A percentile compares a stretch with the other conserved stretches of the same genome.
Conservation (phyloP, 2,329 filamentous ascomycete species). For the Paecilomyces fulvus region DNA sequence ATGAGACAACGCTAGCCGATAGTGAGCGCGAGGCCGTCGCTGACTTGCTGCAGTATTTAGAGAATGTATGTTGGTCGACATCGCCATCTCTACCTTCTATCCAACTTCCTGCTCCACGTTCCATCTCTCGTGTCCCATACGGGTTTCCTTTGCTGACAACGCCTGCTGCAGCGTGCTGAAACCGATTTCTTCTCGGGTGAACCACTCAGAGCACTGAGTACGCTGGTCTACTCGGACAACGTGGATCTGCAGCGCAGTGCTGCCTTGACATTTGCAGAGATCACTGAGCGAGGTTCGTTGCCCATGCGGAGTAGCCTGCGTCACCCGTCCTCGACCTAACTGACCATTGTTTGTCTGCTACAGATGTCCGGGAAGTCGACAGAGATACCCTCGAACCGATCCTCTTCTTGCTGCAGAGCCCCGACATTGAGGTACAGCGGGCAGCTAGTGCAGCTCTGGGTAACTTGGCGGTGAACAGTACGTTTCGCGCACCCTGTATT, state of each 20-base stretch:
- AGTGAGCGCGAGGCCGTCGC: slow-evolving; percentile 95
- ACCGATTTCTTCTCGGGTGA: slow-evolving; percentile 98
- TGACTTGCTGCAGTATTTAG: slow-evolving; percentile 87
- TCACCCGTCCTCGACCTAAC: neutral
- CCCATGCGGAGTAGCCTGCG: neutral
- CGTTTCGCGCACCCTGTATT: slow-evolving; percentile 23
- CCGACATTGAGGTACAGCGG: slow-evolving; percentile 93
- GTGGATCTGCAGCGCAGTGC: slow-evolving; percentile 96
- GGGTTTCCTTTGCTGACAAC: slow-evolving; percentile 10
- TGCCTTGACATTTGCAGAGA: slow-evolving; percentile 96
- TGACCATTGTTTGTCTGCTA: slow-evolving; percentile 3
- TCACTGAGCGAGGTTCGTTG: slow-evolving; percentile 80
- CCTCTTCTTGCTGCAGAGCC: slow-evolving; percentile 85
- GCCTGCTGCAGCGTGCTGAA: slow-evolving; percentile 64
- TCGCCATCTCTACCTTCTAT: neutral
- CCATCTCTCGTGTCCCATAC: slow-evolving; percentile 1
- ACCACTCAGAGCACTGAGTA: slow-evolving; percentile 85
- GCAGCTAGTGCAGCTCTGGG: slow-evolving; percentile 93
- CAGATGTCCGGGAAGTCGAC: slow-evolving; percentile 95
- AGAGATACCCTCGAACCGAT: slow-evolving; percentile 93
- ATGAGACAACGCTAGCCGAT: slow-evolving; percentile 83
- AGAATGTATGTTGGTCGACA: slow-evolving; percentile 61
- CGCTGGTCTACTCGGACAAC: slow-evolving; percentile 96
- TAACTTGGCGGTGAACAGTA: slow-evolving; percentile 96
- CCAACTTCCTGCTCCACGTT: neutral